Evolutionary conservation across 352 stramenopile species (phyloP).

Genomic region (Globisporangium lucens): DNA sequence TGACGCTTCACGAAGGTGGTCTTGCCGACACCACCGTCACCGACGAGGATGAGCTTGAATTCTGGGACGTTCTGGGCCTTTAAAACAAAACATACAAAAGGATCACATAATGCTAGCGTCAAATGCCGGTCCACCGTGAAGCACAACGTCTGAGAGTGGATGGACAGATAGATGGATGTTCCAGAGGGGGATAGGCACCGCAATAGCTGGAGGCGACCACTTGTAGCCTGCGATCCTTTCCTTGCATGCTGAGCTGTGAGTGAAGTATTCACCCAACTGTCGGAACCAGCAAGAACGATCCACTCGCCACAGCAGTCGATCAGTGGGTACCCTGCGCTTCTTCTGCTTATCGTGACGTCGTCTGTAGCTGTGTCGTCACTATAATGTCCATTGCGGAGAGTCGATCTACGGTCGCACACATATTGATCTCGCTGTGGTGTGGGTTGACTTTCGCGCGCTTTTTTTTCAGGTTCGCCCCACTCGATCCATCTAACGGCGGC

Average conservation of each 20-base stretch:
- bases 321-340: background rate
- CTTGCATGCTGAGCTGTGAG: background rate
- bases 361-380: background rate
- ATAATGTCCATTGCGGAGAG: background rate
- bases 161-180: background rate
- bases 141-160: background rate
- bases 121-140: background rate
- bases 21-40: slow-evolving; percentile 99
- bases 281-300: background rate
- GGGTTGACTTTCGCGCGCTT: slow-evolving; percentile 6
- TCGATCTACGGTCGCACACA: background rate
- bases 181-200: background rate
- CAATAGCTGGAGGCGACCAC: background rate
- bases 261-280: background rate
- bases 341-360: background rate
- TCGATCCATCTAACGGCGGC: background rate
- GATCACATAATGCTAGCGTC: background rate
- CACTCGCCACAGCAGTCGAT: background rate
- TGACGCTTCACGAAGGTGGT: slow-evolving; percentile 99
- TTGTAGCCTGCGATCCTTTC: background rate
- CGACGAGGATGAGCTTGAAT: slow-evolving; percentile 99
- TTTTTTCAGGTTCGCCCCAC: background rate
- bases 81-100: background rate
- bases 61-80: slow-evolving; percentile 91
- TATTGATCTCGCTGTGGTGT: background rate